Evolutionary conservation across 257 asterid species (phyloP).

Genomic region (Paulownia fortunei): DNA sequence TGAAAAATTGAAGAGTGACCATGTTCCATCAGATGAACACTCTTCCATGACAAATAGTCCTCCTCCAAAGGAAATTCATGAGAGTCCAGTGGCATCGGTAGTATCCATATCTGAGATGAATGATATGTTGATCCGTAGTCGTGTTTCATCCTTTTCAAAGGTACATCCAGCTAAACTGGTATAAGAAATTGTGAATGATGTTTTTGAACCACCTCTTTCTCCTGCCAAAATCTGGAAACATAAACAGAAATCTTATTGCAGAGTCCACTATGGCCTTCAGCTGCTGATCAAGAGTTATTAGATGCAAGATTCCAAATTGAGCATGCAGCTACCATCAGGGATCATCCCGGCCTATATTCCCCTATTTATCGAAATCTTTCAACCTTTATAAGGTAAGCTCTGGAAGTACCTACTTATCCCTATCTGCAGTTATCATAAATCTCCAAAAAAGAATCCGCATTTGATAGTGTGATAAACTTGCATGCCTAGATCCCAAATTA

Average conservation of each 20-base stretch:
- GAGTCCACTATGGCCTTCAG: constrained; percentile 61
- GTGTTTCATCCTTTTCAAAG: constrained; percentile 46
- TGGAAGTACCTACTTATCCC: neutral
- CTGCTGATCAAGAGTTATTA: constrained; percentile 54
- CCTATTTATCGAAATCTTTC: constrained; percentile 68
- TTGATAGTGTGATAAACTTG: no score
- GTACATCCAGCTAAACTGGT: constrained; percentile 34
- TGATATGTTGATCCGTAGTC: constrained; percentile 51
- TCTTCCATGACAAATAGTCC: constrained; percentile 23
- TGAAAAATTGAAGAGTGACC: neutral
- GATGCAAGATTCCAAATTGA: constrained; percentile 55
- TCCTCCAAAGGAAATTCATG: constrained; percentile 21
- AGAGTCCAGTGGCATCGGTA: constrained; percentile 30
- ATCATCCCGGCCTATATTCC: constrained; percentile 48
- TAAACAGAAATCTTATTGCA: constrained; percentile 32
- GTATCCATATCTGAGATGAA: constrained; percentile 61
- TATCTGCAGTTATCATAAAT: neutral
- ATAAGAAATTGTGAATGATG: neutral
- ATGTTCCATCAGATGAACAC: neutral
- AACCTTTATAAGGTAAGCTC: constrained; percentile 53
- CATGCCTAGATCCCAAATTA: no score
- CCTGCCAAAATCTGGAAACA: neutral
- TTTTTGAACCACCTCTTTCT: neutral
- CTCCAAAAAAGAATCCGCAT: neutral
- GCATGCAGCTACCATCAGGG: constrained; percentile 30